Percentiles rank a stretch among this genome's conserved stretches.
These are phyloP conservation scores for Zalaria obscura DNA, from an alignment of 2,329 filamentous ascomycete species.

Conservation along the genomic window DNA sequence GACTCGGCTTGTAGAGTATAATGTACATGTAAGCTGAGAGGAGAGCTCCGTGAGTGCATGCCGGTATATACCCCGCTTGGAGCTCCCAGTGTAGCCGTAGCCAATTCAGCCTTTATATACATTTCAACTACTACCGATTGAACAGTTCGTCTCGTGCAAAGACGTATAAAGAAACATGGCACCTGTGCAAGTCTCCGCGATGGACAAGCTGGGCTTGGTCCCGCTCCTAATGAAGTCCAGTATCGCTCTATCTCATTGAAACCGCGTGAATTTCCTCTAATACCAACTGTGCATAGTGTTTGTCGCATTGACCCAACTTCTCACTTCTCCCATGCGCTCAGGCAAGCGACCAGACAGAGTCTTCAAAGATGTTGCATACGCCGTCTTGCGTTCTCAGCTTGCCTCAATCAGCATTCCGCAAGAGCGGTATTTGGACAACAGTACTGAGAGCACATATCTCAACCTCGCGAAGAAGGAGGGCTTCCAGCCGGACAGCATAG, in stretches of 20 bases:
- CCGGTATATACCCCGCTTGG: too few relatives aligned
- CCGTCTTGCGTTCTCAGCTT: constrained; percentile 11
- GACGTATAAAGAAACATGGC: background rate
- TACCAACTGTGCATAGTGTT: constrained; percentile 12
- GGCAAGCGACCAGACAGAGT: constrained; percentile 11
- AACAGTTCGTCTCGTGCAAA: too few relatives aligned
- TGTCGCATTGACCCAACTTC: constrained; percentile 17
- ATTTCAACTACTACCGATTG: too few relatives aligned
- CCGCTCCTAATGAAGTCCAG: constrained; percentile 2
- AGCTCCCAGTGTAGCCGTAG: too few relatives aligned
- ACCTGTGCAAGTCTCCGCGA: background rate
- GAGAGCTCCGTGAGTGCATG: too few relatives aligned
- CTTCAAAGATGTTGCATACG: constrained; percentile 14
- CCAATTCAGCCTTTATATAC: too few relatives aligned
- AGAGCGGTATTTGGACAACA: constrained; percentile 19
- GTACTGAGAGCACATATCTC: constrained; percentile 20
- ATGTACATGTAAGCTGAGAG: too few relatives aligned
- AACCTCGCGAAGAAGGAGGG: constrained; percentile 19
- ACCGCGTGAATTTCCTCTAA: background rate
- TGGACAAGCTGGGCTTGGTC: constrained; percentile 8
- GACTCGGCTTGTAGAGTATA: too few relatives aligned
- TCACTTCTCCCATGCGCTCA: constrained; percentile 21
- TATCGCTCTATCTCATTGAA: too few relatives aligned
- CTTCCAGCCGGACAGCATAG: constrained; percentile 23
- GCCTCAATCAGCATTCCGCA: constrained; percentile 19